Conservation (phyloP, 1,284 basidiomycete genomes). For the Porphyrellus sp. region DNA sequence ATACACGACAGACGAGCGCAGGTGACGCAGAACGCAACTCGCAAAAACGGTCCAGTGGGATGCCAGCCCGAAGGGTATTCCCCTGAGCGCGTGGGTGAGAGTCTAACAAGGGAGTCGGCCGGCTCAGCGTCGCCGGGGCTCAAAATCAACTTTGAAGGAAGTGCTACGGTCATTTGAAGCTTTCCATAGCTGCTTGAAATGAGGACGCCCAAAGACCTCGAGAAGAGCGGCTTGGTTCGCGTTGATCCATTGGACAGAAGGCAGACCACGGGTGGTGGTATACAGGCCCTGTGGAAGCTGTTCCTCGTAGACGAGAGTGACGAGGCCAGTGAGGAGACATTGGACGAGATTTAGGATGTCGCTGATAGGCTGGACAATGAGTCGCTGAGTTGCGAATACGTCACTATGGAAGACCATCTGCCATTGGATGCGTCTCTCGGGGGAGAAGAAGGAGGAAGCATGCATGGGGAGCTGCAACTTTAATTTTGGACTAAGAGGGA, state of each 20-base stretch:
- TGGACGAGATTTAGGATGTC: conserved; percentile 76
- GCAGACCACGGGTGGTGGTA: conserved; percentile 73
- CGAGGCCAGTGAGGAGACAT: conserved; percentile 75
- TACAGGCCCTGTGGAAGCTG: conserved; percentile 60
- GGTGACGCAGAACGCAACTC: conserved; percentile 17
- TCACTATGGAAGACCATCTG: conserved; percentile 85
- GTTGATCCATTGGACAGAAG: conserved; percentile 69
- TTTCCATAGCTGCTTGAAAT: conserved; percentile 66
- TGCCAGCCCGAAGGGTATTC: conserved; percentile 17
- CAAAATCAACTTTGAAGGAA: conserved; percentile 68
- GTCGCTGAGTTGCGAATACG: conserved; percentile 73
- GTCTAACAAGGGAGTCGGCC: conserved; percentile 8
- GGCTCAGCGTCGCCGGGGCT: conserved; percentile 36
- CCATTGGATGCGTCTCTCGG: conserved; percentile 78
- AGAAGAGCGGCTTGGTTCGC: conserved; percentile 61
- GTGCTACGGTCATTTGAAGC: conserved; percentile 67
- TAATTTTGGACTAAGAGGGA: conserved; percentile 71
- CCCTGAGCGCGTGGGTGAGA: conserved; percentile 7
- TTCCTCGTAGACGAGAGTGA: conserved; percentile 74
- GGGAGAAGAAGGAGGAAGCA: conserved; percentile 79
- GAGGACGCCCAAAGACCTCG: conserved; percentile 67
- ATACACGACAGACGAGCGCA: conserved; percentile 12
- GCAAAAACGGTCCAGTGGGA: conserved; percentile 19
- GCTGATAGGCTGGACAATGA: conserved; percentile 70
- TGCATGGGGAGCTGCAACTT: conserved; percentile 70